Percentiles rank a stretch among this genome's conserved stretches.
These are phyloP conservation scores for Magnaporthiopsis incrustans DNA, from an alignment of 2,329 filamentous ascomycete genomes.

Conservation along the genomic window DNA sequence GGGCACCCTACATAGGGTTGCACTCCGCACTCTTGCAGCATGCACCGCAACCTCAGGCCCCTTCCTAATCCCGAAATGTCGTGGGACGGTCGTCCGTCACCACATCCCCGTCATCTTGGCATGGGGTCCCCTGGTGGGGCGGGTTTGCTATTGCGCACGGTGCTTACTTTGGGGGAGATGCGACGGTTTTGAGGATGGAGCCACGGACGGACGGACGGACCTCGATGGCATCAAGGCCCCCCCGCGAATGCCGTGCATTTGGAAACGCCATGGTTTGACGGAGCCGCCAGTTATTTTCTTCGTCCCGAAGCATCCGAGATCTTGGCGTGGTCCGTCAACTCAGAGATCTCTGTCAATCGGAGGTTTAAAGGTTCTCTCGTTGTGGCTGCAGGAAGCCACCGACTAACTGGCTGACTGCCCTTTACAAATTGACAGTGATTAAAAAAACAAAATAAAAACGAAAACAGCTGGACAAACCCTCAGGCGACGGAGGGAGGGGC, in stretches of 20 bases:
- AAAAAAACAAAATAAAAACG: not conserved
- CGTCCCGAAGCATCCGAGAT: not conserved
- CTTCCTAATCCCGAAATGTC: not conserved
- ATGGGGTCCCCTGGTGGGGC: not conserved
- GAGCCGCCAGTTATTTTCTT: not conserved
- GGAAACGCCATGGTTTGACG: not conserved
- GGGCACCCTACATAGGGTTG: too few relatives aligned
- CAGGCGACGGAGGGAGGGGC: not conserved
- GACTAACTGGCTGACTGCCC: too few relatives aligned
- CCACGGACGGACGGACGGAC: not conserved
- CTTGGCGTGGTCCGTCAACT: too few relatives aligned
- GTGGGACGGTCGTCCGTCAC: too few relatives aligned
- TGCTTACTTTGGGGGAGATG: too few relatives aligned
- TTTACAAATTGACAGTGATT: too few relatives aligned
- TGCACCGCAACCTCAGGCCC: not conserved
- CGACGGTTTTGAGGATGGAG: not conserved
- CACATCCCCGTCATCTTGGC: not conserved
- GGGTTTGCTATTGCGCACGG: too few relatives aligned
- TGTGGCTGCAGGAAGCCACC: not conserved
- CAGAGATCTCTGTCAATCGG: too few relatives aligned
- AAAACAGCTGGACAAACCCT: not conserved
- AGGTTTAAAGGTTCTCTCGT: not conserved
- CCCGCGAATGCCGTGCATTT: not conserved
- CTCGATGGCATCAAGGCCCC: not conserved
- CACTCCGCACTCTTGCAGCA: not conserved